Base-by-base conservation (phyloP, 2,329 filamentous ascomycete genomes). In the Ambrosiella xylebori region DNA sequence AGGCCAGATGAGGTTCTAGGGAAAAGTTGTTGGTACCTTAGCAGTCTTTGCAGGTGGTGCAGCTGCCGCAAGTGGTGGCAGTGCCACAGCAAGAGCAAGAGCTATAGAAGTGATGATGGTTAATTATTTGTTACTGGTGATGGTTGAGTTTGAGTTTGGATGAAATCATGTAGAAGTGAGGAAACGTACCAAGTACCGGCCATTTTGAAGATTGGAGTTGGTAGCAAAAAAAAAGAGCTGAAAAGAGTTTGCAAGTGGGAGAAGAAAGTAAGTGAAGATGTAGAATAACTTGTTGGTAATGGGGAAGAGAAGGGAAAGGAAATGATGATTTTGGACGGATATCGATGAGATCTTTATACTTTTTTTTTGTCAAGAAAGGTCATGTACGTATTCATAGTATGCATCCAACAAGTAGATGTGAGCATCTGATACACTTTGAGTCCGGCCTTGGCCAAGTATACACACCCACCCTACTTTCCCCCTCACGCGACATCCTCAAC, bases 151-250 rank as follows among this genome's bases (percentile, higher is more conserved):
- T 35, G 19, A 47, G 44, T 47, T 47, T n/a, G 44, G 41, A 59
- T 11, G 27, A 40, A 36, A 19, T 40, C 12, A 36, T 6, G 19
- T 38, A 45, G 9, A 19, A 37, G 12, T 13, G 49, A 41, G 15
- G 13, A 1, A 3, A 60, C 59, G 7, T 52, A 61, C 59, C 59
- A 61, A 36, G 51, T 9, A 37, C 15, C 11, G 55, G 57, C 38
- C 59, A 61, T 61, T 61, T 61, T 56, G 56, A 61, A 53, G n/a
- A 47, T 56, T 58, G 39, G 39, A 35, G 19, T 52, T 12, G 57
- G 17, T 53, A 41, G 38, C 17, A 51, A 45, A 52, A 41, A 38
- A n/a, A 39, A 49, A 47, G 40, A 50, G 38, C 15, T 27, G 27
- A 49, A 56, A 53, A 54, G 36, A 59, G 52, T 35, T 40, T 45